These are phyloP conservation scores for Diplodia seriata DNA, from an alignment of 2,329 filamentous ascomycete species.

Conservation along the genomic window DNA sequence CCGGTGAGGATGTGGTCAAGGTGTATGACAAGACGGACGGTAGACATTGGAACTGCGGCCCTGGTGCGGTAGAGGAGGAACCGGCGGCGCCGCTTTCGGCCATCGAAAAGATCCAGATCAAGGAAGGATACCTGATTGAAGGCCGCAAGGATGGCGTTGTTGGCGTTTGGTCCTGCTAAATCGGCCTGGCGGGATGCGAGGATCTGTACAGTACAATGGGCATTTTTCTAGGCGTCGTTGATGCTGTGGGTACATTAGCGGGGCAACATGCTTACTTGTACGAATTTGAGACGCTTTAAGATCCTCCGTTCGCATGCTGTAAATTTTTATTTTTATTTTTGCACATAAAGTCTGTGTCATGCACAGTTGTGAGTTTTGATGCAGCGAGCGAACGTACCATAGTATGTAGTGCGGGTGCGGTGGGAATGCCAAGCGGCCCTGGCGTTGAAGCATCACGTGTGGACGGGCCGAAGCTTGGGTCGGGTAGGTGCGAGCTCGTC, in stretches of 20 bases:
- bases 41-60: slow-evolving; percentile 94
- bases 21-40: slow-evolving; percentile 98
- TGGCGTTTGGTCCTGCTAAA: slow-evolving; percentile 74
- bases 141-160: slow-evolving; percentile 86
- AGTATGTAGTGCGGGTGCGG: neutral
- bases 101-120: slow-evolving; percentile 86
- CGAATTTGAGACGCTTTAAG: neutral
- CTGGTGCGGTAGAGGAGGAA: slow-evolving; percentile 71
- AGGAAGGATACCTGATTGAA: slow-evolving; percentile 93
- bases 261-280: slow-evolving; percentile 5
- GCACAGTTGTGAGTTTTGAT: too few species aligned
- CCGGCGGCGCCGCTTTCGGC: slow-evolving; percentile 62
- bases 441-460: slow-evolving; percentile 3
- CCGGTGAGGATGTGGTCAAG: slow-evolving; percentile 92
- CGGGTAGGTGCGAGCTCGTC: neutral
- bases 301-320: neutral
- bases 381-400: neutral
- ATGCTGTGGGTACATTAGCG: slow-evolving; percentile 22
- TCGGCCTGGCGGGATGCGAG: neutral
- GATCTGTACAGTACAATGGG: slow-evolving; percentile 16
- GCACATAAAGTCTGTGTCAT: neutral
- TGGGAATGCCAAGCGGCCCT: neutral
- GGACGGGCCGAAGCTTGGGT: slow-evolving; percentile 11
- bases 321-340: neutral
- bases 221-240: slow-evolving; percentile 20